Evolutionary conservation across 1,139 yeast species (phyloP), one percentile per base, ranked within the genome.

Genomic region (Williopsis jadinii): DNA sequence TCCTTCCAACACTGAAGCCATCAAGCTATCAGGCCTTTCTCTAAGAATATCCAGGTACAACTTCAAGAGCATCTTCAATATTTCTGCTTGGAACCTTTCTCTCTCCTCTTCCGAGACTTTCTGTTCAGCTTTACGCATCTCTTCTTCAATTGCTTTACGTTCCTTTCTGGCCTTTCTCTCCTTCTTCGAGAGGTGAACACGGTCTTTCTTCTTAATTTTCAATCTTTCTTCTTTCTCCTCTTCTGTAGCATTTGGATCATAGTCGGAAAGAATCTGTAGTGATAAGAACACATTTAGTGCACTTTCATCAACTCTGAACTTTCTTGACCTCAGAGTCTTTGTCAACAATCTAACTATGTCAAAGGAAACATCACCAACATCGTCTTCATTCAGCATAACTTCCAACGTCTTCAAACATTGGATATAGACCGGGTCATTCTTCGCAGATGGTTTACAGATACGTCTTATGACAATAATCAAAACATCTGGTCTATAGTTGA

Each of bases 1-100:
- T 8, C 97, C 97, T 67, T 92, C 97, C 41, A 92, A 69, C 0
- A 92, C 95, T 0, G 92, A 73, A 9, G 95, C 95, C 71, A 87
- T 80, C 42, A 92, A 68, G n/a, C 76, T 74, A 36, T 77, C 75
- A 27, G 77, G 73, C 36, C 77, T 71, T 28, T 72, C 73, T 58
- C 76, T 84, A 48, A 92, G 69, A 34, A 88, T 77, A 52, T 86
- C 90, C 53, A 92, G 68, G 58, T 92, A 92, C 29, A 87, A 64
- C 2, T 81, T 72, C 48, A 92, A 70, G 32, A 87, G 69, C 59
- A 76, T 63, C 57, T 86, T 86, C 49, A 92, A 69, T 3, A 90
- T 83, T 50, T 87, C 88, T 0, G 95, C 84, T 62, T 92, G 98
- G 53, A 73, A 76, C 49, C 77, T 73, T 55, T 87, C 96, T 51